phyloP scores from a whole-genome alignment of 78 protist species.

The Tieghemostelium lacteum region DNA sequence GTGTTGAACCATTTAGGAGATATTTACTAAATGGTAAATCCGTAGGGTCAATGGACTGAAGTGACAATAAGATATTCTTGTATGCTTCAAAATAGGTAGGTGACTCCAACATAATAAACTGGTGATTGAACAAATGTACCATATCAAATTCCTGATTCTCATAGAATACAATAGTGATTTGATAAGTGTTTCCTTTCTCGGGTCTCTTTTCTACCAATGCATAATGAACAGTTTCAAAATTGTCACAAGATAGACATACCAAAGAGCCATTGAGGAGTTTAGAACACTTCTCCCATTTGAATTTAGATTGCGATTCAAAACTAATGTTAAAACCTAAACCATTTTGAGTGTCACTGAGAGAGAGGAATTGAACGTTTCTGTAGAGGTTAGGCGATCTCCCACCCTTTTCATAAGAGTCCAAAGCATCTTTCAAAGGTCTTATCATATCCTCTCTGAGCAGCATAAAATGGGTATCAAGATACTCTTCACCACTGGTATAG shows the following conservation, averaged over 20 bases:
- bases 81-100: conserved; percentile 49
- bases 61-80: conserved; percentile 44
- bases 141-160: background rate
- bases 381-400: background rate
- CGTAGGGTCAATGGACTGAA: conserved; percentile 20
- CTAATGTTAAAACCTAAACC: conserved; percentile 17
- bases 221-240: conserved; percentile 4
- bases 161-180: conserved; percentile 21
- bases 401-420: background rate
- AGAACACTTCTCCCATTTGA: conserved; percentile 42
- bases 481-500: conserved; percentile 36
- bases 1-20: conserved; percentile 4
- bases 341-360: background rate
- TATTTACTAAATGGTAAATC: conserved; percentile 63
- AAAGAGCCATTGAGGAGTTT: conserved; percentile 58
- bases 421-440: conserved; percentile 52
- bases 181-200: conserved; percentile 10
- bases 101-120: conserved; percentile 55
- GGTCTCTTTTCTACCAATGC: conserved; percentile 56
- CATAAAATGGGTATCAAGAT: conserved; percentile 56
- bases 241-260: conserved; percentile 23
- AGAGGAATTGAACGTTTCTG: conserved; percentile 10
- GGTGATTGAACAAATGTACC: background rate
- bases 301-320: conserved; percentile 1
- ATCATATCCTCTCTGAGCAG: conserved; percentile 69